Evolutionary conservation across 257 asterid species (phyloP).

Genomic region (Salvia rosmarinus): DNA sequence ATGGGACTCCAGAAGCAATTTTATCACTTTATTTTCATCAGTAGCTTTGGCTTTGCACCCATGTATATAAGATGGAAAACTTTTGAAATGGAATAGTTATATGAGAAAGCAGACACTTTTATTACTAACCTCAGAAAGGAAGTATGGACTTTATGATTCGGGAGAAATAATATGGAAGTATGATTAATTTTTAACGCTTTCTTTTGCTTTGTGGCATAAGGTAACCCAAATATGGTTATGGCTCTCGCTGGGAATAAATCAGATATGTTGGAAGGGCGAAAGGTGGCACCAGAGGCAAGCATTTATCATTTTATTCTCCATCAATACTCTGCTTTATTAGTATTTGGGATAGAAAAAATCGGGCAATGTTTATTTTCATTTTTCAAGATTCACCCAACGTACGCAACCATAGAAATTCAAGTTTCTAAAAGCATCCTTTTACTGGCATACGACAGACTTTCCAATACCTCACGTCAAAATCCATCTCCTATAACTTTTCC

Average conservation of each 20-base stretch:
- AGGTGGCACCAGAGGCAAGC: conserved; percentile 72
- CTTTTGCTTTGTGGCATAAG: conserved; percentile 39
- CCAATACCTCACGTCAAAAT: background rate
- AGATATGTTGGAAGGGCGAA: conserved; percentile 71
- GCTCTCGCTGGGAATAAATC: conserved; percentile 88
- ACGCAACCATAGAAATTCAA: background rate
- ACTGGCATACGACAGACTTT: background rate
- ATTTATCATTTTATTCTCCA: conserved; percentile 13
- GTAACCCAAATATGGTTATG: conserved; percentile 80
- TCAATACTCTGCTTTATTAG: background rate
- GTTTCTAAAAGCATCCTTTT: background rate
- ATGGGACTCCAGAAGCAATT: too few relatives aligned
- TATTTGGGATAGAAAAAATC: background rate
- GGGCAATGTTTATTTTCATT: background rate
- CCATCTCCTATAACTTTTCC: too few relatives aligned
- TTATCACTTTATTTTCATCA: too few relatives aligned
- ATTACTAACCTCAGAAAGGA: background rate
- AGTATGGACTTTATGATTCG: background rate
- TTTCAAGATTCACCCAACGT: background rate
- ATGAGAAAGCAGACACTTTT: too few relatives aligned
- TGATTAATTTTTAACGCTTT: conserved; percentile 10
- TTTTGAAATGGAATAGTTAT: too few relatives aligned
- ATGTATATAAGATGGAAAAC: too few relatives aligned
- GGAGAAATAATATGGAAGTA: background rate
- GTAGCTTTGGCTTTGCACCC: too few relatives aligned